Evolutionary conservation across 2,329 filamentous ascomycete species (phyloP).

Genomic region (Alternaria infectoria): DNA sequence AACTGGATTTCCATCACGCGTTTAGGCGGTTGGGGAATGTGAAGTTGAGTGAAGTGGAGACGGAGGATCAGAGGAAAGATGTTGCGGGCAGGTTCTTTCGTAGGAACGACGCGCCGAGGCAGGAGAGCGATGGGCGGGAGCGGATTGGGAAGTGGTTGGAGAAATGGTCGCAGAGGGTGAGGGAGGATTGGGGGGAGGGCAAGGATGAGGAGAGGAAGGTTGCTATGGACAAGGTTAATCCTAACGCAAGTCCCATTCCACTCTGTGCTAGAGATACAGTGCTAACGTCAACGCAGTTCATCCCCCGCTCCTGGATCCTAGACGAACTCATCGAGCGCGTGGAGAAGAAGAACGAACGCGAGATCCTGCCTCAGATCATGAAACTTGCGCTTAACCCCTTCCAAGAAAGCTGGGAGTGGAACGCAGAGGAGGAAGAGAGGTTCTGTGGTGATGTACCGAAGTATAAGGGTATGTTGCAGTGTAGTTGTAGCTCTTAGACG

Average conservation of each 20-base stretch:
- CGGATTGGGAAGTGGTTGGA: constrained; percentile 80
- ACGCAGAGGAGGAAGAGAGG: constrained; percentile 76
- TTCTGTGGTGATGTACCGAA: constrained; percentile 87
- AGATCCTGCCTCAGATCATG: constrained; percentile 79
- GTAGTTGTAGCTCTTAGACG: constrained; percentile 80
- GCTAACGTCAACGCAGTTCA: constrained; percentile 61
- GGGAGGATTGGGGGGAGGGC: constrained; percentile 75
- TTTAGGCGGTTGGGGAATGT: constrained; percentile 79
- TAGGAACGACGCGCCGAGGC: constrained; percentile 61
- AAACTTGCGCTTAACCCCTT: constrained; percentile 86
- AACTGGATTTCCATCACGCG: constrained; percentile 93
- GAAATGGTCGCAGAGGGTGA: constrained; percentile 73
- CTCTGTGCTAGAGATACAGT: too few relatives aligned
- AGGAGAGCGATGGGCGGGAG: constrained; percentile 68
- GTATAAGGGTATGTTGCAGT: constrained; percentile 82
- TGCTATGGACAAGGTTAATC: constrained; percentile 6
- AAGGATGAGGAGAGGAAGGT: constrained; percentile 61
- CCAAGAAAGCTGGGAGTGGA: constrained; percentile 73
- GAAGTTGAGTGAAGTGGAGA: constrained; percentile 67
- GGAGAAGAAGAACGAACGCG: constrained; percentile 80
- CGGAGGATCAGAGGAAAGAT: constrained; percentile 67
- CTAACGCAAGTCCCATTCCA: constrained; percentile 6
- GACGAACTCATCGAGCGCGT: constrained; percentile 92
- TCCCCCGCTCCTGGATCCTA: constrained; percentile 88
- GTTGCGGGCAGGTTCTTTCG: constrained; percentile 80